phyloP scores from a whole-genome alignment of 352 stramenopile genomes.

The Peronospora farinosa region DNA sequence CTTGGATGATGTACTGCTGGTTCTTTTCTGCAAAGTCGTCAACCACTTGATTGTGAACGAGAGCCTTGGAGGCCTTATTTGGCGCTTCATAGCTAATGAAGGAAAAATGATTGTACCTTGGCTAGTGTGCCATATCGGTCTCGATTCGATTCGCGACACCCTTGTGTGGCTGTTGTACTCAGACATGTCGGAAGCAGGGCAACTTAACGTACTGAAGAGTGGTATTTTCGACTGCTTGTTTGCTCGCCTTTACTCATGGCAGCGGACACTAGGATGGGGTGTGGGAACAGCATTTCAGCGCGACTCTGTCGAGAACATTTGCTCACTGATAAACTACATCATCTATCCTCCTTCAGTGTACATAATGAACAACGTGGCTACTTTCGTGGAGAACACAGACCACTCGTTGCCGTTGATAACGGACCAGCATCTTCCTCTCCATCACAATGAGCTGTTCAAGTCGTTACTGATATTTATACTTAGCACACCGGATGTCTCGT shows the following conservation, averaged over 20 bases:
- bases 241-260: conserved; percentile 71
- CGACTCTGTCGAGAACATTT: conserved; percentile 86
- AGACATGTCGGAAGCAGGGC: conserved; percentile 62
- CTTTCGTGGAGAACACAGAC: conserved; percentile 83
- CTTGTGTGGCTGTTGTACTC: conserved; percentile 82
- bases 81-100: conserved; percentile 62
- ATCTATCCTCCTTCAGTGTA: conserved; percentile 82
- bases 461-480: conserved; percentile 67
- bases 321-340: conserved; percentile 79
- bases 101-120: conserved; percentile 65
- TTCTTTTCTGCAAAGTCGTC: conserved; percentile 84
- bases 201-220: conserved; percentile 59
- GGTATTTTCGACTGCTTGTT: conserved; percentile 73
- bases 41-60: conserved; percentile 77
- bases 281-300: conserved; percentile 79
- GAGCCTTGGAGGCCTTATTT: conserved; percentile 58
- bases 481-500: conserved; percentile 56
- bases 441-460: conserved; percentile 80
- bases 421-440: conserved; percentile 66
- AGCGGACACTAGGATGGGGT: conserved; percentile 77
- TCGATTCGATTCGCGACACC: conserved; percentile 80
- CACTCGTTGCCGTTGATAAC: conserved; percentile 77
- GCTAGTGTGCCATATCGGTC: conserved; percentile 73
- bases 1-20: conserved; percentile 69
- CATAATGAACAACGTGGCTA: conserved; percentile 77